Conservation (phyloP, 257 asterid species). For the Knoxia roxburghii region DNA sequence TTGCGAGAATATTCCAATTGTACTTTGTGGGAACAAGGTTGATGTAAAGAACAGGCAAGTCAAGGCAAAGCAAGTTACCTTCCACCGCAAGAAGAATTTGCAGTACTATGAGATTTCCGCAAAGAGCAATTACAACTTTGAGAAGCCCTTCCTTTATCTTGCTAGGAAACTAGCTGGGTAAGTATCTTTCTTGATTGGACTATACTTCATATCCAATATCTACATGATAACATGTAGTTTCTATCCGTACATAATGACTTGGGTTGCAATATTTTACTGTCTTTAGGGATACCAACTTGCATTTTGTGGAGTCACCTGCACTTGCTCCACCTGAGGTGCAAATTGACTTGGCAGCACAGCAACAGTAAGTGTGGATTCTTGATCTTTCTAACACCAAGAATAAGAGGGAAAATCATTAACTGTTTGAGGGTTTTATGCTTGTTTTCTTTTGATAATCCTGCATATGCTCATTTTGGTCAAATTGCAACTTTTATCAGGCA, state of each 20-base stretch:
- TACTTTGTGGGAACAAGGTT: slow-evolving; percentile 87
- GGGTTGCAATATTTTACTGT: not conserved
- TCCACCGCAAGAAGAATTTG: slow-evolving; percentile 87
- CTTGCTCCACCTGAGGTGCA: slow-evolving; percentile 90
- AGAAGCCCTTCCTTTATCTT: slow-evolving; percentile 83
- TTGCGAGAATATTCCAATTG: slow-evolving; percentile 84
- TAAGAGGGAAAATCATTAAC: too few species aligned
- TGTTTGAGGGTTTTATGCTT: not conserved
- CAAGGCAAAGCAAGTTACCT: slow-evolving; percentile 84
- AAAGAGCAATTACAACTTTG: slow-evolving; percentile 79
- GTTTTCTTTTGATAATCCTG: not conserved
- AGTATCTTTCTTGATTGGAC: not conserved
- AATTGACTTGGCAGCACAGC: slow-evolving; percentile 70
- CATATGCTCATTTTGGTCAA: not conserved
- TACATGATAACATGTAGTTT: too few species aligned
- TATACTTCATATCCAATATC: too few species aligned
- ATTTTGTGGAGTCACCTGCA: slow-evolving; percentile 87
- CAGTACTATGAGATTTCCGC: slow-evolving; percentile 88
- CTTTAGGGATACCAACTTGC: slow-evolving; percentile 62
- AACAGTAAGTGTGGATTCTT: slow-evolving; percentile 35
- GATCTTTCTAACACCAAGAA: too few species aligned
- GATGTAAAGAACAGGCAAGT: slow-evolving; percentile 92
- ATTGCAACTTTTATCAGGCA: slow-evolving; percentile 36
- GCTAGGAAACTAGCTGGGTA: slow-evolving; percentile 95
- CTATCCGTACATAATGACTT: too few species aligned